Base-by-base conservation (phyloP, 75 land plant species). In the Pinus taeda region DNA sequence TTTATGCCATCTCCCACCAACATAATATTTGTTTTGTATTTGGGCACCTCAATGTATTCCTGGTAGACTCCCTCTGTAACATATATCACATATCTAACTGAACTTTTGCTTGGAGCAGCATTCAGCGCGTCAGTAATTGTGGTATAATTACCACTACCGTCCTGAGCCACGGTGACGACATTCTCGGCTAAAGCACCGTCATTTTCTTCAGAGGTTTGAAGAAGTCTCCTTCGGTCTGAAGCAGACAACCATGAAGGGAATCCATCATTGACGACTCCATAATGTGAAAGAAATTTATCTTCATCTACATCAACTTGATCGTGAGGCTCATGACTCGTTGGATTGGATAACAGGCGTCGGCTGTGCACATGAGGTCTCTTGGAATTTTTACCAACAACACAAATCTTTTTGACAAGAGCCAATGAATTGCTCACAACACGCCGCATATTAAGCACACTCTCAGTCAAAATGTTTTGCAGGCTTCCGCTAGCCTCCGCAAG, bases 201-300 rank as follows among this genome's bases (percentile, higher is more conserved):
- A 77, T 6, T 78, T 29, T 14, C 39, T 14, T 64, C 45, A 4
- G 33, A 11, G 26, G 20, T 30, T 37, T 36, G 2, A 2, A 75
- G 83, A 30, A 83, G 74, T 17, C 71, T 57, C n/a, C 49, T 75
- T n/a, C 90, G 21, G 45, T 84, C 83, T 7, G 20, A 60, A 20
- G 57, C 65, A 45, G 62, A 14, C 65, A 91, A n/a, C 95, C 95
- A 93, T 61, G 53, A 53, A 9, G 91, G 93, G 22, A 84, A 85
- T 29, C 84, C 88, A 3, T 63, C 22, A 20, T 65, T 76, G 60
- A 74, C 20, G 11, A 53, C 17, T 42, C 45, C 45, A 42, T 42
- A 42, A 42, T 42, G 45, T 4, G 45, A 42, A 42, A 42, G 4
- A 42, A 42, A 42, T 42, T 42, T 4, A 42, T 42, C 45, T 2